These are phyloP conservation scores for Colletotrichum tamarilloi DNA, from an alignment of 2,329 filamentous ascomycete genomes.

Conservation along the genomic window DNA sequence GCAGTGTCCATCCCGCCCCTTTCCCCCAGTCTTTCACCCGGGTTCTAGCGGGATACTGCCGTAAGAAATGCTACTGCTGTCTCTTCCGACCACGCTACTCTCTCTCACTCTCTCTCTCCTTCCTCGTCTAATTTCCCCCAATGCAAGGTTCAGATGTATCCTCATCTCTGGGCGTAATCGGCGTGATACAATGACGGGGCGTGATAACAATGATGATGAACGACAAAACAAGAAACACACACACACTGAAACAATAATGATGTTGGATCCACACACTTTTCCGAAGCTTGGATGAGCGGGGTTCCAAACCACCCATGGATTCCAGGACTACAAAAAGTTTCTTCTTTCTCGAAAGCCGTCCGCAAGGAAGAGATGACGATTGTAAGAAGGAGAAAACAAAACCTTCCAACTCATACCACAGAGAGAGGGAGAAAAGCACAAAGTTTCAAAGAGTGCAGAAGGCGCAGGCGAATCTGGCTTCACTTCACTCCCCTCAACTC, in stretches of 20 bases:
- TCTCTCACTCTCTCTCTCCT: neutral
- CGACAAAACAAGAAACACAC: neutral
- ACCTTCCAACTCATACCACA: no score
- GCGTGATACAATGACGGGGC: neutral
- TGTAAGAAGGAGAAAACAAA: neutral
- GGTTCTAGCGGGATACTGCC: constrained; percentile 16
- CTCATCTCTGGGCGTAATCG: constrained; percentile 10
- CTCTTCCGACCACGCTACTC: neutral
- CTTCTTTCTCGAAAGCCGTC: neutral
- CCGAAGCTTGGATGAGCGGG: no score
- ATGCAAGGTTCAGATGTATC: neutral
- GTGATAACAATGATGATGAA: neutral
- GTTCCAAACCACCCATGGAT: no score
- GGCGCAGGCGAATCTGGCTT: constrained; percentile 25
- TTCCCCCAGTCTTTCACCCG: constrained; percentile 29
- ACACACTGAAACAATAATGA: neutral
- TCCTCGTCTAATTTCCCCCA: neutral
- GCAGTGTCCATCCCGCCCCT: constrained; percentile 4
- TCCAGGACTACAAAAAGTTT: neutral
- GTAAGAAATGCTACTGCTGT: neutral
- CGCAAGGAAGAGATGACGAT: constrained; percentile 19
- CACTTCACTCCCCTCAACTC: neutral
- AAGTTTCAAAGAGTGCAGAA: constrained; percentile 1
- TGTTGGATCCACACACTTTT: neutral
- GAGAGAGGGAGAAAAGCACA: no score